These are phyloP conservation scores for Trypanosoma grayi DNA, from an alignment of 208 protist species.

Conservation along the genomic window DNA sequence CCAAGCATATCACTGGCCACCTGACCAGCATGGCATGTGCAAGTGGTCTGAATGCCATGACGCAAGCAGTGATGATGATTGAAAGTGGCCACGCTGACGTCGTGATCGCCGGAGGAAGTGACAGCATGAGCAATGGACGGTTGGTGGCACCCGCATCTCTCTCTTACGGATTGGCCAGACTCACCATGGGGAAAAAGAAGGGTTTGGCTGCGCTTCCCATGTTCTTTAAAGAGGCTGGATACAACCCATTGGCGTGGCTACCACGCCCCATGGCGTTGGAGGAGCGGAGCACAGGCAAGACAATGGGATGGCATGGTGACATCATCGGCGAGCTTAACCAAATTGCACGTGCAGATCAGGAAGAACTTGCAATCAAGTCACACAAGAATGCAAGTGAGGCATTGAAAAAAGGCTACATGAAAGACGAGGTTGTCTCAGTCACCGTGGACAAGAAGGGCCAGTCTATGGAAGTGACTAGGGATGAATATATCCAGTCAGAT, in stretches of 20 bases:
- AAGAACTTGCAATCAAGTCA: conserved; percentile 56
- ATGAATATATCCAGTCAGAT: conserved; percentile 74
- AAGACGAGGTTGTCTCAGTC: conserved; percentile 69
- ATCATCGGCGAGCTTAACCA: conserved; percentile 79
- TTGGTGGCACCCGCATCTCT: conserved; percentile 51
- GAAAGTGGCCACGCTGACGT: conserved; percentile 72
- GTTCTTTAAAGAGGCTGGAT: conserved; percentile 69
- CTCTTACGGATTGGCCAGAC: conserved; percentile 52
- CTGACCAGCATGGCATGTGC: conserved; percentile 82
- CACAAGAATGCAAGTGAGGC: conserved; percentile 71
- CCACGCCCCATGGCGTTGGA: conserved; percentile 49
- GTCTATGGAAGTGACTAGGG: conserved; percentile 33
- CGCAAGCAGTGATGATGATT: conserved; percentile 73
- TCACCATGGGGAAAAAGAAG: conserved; percentile 43
- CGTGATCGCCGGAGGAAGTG: conserved; percentile 85
- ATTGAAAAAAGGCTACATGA: conserved; percentile 64
- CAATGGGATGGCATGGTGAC: conserved; percentile 89
- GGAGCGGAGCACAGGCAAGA: conserved; percentile 84
- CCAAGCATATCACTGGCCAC: conserved; percentile 60
- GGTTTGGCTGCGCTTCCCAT: conserved; percentile 28
- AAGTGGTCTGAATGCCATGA: conserved; percentile 73
- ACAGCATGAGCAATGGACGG: conserved; percentile 79
- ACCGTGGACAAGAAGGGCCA: conserved; percentile 40
- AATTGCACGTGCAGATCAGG: conserved; percentile 67
- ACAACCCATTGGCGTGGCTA: conserved; percentile 63